Conservation (phyloP, 805 yeast genomes). For the Kuraishia borneana region DNA sequence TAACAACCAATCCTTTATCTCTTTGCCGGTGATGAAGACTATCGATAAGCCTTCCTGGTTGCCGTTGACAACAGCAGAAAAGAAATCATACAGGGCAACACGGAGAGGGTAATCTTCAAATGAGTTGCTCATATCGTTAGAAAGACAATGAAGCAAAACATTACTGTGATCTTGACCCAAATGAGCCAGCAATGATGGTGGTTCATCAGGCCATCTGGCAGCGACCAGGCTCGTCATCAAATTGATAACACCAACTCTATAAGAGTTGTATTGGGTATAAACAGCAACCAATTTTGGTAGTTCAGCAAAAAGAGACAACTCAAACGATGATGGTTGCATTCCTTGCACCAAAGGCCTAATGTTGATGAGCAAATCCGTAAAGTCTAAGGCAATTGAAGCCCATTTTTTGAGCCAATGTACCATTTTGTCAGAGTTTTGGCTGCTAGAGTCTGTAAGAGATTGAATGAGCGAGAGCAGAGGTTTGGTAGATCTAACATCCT, state of each 20-base stretch:
- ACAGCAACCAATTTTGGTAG: slow-evolving; percentile 46
- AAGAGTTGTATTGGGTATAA: slow-evolving; percentile 35
- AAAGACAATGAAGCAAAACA: slow-evolving; percentile 46
- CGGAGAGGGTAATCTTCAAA: slow-evolving; percentile 42
- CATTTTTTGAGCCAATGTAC: slow-evolving; percentile 40
- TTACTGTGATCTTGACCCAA: slow-evolving; percentile 57
- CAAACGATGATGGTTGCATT: slow-evolving; percentile 52
- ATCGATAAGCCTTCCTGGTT: slow-evolving; percentile 73
- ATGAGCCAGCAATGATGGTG: slow-evolving; percentile 77
- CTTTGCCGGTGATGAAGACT: slow-evolving; percentile 51
- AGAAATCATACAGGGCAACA: slow-evolving; percentile 47
- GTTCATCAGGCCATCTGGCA: slow-evolving; percentile 42
- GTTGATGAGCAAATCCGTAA: slow-evolving; percentile 44
- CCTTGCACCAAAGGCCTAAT: slow-evolving; percentile 38
- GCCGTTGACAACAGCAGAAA: slow-evolving; percentile 58
- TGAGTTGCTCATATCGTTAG: slow-evolving; percentile 46
- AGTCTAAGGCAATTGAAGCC: slow-evolving; percentile 38
- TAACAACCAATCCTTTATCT: slow-evolving; percentile 21
- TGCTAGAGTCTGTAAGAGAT: slow-evolving; percentile 25
- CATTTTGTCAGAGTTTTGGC: slow-evolving; percentile 28
- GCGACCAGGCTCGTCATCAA: slow-evolving; percentile 47
- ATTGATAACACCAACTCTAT: slow-evolving; percentile 41
- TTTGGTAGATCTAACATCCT: slow-evolving; percentile 39
- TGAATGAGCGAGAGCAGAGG: slow-evolving; percentile 45
- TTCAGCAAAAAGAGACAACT: slow-evolving; percentile 41